Evolutionary conservation across 805 yeast species (phyloP).

Genomic region (Saturnispora kantuleensis): DNA sequence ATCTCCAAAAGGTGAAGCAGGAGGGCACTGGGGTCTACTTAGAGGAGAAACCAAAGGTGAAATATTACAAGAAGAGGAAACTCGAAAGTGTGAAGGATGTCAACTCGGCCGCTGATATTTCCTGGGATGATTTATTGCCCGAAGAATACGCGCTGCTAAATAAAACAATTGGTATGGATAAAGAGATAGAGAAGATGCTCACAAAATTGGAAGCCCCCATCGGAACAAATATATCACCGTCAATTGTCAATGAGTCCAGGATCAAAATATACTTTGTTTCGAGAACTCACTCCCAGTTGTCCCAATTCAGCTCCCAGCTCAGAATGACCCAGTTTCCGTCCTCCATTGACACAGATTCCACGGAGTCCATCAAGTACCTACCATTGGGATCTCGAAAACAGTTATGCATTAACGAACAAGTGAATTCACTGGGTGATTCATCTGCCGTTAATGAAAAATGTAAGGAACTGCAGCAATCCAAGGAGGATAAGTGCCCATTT

Average conservation of each 20-base stretch:
- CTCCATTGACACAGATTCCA: constrained; percentile 30
- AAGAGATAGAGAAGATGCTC: constrained; percentile 42
- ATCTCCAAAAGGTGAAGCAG: constrained; percentile 28
- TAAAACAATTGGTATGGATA: constrained; percentile 24
- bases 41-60: constrained; percentile 17
- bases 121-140: constrained; percentile 13
- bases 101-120: too few relatives aligned
- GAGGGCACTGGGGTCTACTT: constrained; percentile 19
- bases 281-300: constrained; percentile 83
- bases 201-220: constrained; percentile 29
- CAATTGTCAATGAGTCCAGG: constrained; percentile 24
- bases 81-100: too few relatives aligned
- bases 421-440: constrained; percentile 37
- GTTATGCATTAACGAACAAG: constrained; percentile 63
- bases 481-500: constrained; percentile 29
- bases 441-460: constrained; percentile 73
- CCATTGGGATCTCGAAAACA: constrained; percentile 82
- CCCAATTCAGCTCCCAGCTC: constrained; percentile 71
- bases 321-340: constrained; percentile 54
- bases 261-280: constrained; percentile 62
- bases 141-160: constrained; percentile 26
- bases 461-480: constrained; percentile 47
- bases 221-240: background rate
- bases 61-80: constrained; percentile 20
- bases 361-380: constrained; percentile 53